Base-by-base conservation (phyloP, 495 filamentous ascomycete species). In the Aspergillus olivimuriae region DNA sequence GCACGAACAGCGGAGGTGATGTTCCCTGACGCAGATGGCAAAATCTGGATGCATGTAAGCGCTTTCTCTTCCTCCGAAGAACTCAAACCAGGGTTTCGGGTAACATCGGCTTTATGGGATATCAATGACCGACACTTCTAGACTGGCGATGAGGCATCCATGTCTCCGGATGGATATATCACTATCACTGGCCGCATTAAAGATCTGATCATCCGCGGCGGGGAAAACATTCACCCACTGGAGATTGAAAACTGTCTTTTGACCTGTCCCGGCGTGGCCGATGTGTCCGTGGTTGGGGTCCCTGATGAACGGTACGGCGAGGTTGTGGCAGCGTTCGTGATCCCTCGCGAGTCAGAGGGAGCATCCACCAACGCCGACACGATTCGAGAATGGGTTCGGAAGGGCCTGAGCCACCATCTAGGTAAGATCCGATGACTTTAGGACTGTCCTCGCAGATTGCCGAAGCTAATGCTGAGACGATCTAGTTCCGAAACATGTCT, bases 161-260 rank as follows among this genome's bases (percentile, higher is more conserved):
- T 98, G 77, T 88, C 92, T 16, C 53, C 47, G 26, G 65, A 78
- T 22, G 82, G 83, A 15, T 75, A 84, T 48, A 63, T 89, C 37
- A 68, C 74, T 17, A 88, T 92, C 37, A 81, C 78, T 1, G 87
- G 89, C 37, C 72, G 87, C 0, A 81, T 90, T 43, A 96, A 96
- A 66, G 92, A 98, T 57, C 59, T 96, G 44, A 89, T 98, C 43
- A 96, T 98, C 53, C 76, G 85, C 19, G 92, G 87, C 14, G 91
- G 92, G 2, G 92, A 96, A 61, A 98, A 98, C 55, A 95, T 98
- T 52, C 88, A 95, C 57, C 92, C 92, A 2, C 72, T 96, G 2
- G 92, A 98, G 61, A 75, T 96, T 19, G 92, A 98, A 63, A 90
- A 92, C 57, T 90, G 82, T 47, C 74, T 98, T n/a, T 77, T 92